phyloP scores from a whole-genome alignment of 2,329 filamentous ascomycete species.

The Nemania serpens region DNA sequence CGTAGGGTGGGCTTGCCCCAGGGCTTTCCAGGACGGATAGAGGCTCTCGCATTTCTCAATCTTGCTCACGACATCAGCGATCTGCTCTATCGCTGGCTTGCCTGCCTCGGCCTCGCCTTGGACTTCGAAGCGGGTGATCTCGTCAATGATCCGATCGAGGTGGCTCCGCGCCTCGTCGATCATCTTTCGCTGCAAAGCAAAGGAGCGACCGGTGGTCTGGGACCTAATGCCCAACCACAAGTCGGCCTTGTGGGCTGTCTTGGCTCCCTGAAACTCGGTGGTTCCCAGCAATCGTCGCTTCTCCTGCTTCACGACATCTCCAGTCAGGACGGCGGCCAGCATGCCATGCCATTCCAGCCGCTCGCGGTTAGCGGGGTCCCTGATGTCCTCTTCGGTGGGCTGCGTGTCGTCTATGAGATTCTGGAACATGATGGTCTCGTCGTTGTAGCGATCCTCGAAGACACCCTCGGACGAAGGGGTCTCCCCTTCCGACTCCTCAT shows the following conservation, averaged over 20 bases:
- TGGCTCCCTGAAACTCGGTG: constrained; percentile 60
- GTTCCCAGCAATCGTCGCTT: constrained; percentile 93
- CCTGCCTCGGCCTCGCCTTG: constrained; percentile 91
- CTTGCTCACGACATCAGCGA: constrained; percentile 85
- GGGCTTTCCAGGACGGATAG: constrained; percentile 78
- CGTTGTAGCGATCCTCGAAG: constrained; percentile 85
- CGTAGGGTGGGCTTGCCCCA: constrained; percentile 75
- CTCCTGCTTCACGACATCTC: constrained; percentile 96
- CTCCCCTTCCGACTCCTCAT: constrained; percentile 88
- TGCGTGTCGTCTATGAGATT: constrained; percentile 73
- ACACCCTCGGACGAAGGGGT: constrained; percentile 84
- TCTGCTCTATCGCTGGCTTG: constrained; percentile 85
- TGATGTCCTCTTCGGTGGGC: constrained; percentile 86
- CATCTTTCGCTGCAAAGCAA: constrained; percentile 83
- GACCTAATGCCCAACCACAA: constrained; percentile 90
- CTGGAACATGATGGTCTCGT: constrained; percentile 91
- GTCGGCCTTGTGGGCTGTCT: constrained; percentile 73
- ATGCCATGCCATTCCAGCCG: constrained; percentile 97
- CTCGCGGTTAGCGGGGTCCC: constrained; percentile 85
- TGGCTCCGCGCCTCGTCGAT: constrained; percentile 81
- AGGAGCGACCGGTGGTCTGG: constrained; percentile 79
- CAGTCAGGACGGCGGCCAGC: constrained; percentile 92
- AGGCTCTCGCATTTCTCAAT: constrained; percentile 87
- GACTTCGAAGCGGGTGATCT: constrained; percentile 91
- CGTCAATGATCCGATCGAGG: constrained; percentile 77